Conservation (phyloP, 1,139 yeast genomes). For the Groenewaldozyma auringiensis region DNA sequence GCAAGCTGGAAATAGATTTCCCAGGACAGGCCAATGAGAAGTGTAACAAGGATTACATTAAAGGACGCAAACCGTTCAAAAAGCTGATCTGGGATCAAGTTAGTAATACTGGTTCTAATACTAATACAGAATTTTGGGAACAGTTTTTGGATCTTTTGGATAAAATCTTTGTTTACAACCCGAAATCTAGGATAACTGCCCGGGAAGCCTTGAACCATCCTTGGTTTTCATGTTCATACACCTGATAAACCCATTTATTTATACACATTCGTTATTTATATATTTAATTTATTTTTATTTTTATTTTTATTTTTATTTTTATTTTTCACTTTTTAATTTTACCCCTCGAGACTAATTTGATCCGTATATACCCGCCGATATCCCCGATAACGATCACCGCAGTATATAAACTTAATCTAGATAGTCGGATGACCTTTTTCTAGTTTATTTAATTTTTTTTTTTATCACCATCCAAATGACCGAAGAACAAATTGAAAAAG, state of each 20-base stretch:
- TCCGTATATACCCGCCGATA: too few species aligned
- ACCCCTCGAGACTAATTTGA: too few species aligned
- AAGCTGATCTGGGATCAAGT: conserved; percentile 21
- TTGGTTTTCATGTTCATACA: conserved; percentile 24
- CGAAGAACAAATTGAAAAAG: neutral
- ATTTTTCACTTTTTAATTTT: conserved; percentile 6
- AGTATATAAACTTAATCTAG: too few species aligned
- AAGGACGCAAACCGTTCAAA: conserved; percentile 46
- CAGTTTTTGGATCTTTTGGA: conserved; percentile 50
- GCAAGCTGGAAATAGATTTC: conserved; percentile 22
- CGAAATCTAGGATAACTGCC: conserved; percentile 66
- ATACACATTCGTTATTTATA: neutral
- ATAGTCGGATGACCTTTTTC: too few species aligned
- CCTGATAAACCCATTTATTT: neutral
- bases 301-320: conserved; percentile 5
- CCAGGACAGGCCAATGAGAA: conserved; percentile 37
- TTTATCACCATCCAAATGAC: too few species aligned
- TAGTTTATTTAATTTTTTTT: too few species aligned
- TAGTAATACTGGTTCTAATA: neutral
- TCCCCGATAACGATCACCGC: too few species aligned
- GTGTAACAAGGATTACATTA: conserved; percentile 42
- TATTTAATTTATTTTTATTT: neutral
- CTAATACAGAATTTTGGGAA: conserved; percentile 33
- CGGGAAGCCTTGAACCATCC: conserved; percentile 73
- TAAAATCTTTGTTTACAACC: conserved; percentile 73